Evolutionary conservation across 2,329 filamentous ascomycete species (phyloP), one percentile per base, ranked within the genome.

Genomic region (Aspergillus candidus): DNA sequence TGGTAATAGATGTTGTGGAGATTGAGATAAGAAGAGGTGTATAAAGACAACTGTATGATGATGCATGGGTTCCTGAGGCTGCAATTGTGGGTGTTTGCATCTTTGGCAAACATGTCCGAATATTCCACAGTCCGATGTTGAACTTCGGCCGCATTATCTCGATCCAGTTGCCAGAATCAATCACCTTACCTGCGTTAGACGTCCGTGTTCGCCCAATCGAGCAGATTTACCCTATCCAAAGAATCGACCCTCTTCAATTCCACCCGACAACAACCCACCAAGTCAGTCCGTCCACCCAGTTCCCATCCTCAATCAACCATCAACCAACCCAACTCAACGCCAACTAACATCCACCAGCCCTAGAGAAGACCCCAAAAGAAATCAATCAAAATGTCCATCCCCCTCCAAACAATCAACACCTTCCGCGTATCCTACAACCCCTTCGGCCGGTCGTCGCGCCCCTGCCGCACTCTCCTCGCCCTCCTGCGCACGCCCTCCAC

Each of bases 391-490:
- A 67, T 64, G 66, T 48, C 65, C 35, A 61, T 69, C 51, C 66
- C 67, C 35, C 56, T 68, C 47, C 58, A 64, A 65, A 61, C 58
- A 35, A 70, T 73, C 52, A 91, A 89, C 66, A 81, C 88, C 65
- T 82, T 97, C 59, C 82, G 78, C 59, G 84, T 88, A 53, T 82
- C 81, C 65, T 96, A 97, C 81, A 95, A 94, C 71, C 91, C 93
- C 32, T 97, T 97, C 78, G 85, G 82, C 22, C 71, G 78, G 17
- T 76, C 78, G 64, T 83, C 88, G 50, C 89, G 88, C 62, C 84
- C 90, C 17, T 90, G 88, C 32, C 84, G 93, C 35, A 77, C 94
- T 40, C 93, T 97, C 69, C 86, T 97, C 55, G 84, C 87, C 29
- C 77, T 86, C 52, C 80, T 98, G 29, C 93, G 93, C 36, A 84